Evolutionary conservation across 1,284 basidiomycete species (phyloP), one percentile per base, ranked within the genome.

Genomic region (Termitomyces sp.): DNA sequence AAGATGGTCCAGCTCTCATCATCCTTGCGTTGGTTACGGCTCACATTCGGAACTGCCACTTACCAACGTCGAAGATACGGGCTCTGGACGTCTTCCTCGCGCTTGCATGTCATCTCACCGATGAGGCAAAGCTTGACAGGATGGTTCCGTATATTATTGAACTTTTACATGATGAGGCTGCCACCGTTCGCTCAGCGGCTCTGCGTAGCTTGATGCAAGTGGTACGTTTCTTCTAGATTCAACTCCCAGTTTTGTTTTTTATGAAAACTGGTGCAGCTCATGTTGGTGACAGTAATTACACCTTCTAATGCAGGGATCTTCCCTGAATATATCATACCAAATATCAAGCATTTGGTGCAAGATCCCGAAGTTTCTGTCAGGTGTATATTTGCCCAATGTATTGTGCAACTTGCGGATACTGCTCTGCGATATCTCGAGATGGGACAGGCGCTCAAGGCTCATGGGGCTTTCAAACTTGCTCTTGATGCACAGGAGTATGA

Each of bases 101-200:
- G 1, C 77, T 98, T 5, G 83, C 84, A 3, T 81, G 82, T 1
- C 89, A 91, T 65, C 78, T 99, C 33, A 92, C 90, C 0, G 97
- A 99, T 66, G 96, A 98, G 68, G 93, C 94, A 13, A 96, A 96
- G 67, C 75, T 99, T 45, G 97, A 99, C 68, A 85, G 95, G 3
- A 85, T 98, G 70, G 77, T 98, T 1, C 97, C 97, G 0, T 98
- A 93, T 63, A 81, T 97, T 26, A 86, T 98, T 5, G 90, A 94
- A 42, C 76, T 98, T 10, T 72, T 98, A 19, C 86, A 91, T 56
- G 94, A 99, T 62, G 91, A 94, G 17, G 81, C 83, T 1, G 83
- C 92, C 0, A 73, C 83, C 8, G 94, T 99, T 0, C 84, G 95
- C 21, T 80, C 84, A 1, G 85, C 87, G 1, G 89, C 92, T 0